Percentiles rank a stretch among this genome's conserved stretches.
These are phyloP conservation scores for Amanita exitialis DNA, from an alignment of 768 basidiomycete species.

Conservation along the genomic window DNA sequence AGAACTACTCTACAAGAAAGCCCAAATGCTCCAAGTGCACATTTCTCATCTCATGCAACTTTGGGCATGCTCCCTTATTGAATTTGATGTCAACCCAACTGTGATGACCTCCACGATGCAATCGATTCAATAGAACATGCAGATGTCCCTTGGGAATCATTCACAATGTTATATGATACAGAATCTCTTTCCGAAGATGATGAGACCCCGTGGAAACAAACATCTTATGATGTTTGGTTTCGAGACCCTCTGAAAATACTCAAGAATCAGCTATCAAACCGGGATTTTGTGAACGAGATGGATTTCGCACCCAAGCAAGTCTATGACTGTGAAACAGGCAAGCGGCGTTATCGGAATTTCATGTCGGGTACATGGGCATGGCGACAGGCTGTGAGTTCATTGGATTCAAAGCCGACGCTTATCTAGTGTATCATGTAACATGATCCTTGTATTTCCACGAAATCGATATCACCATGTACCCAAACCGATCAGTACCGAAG, in stretches of 20 bases:
- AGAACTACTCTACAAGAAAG: slow-evolving; percentile 12
- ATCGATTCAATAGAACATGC: slow-evolving; percentile 20
- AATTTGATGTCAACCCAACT: slow-evolving; percentile 3
- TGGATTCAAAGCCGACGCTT: too few species aligned
- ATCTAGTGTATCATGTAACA: too few species aligned
- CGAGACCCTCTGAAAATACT: slow-evolving; percentile 9
- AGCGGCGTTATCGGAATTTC: slow-evolving; percentile 20
- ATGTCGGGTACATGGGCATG: slow-evolving; percentile 34
- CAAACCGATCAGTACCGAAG: too few species aligned
- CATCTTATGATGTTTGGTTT: slow-evolving; percentile 19
- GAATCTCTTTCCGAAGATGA: not conserved
- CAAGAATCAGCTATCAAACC: slow-evolving; percentile 6
- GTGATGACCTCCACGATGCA: not conserved
- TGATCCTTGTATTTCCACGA: too few species aligned
- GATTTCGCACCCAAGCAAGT: slow-evolving; percentile 25
- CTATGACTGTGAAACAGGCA: slow-evolving; percentile 8
- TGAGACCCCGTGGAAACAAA: slow-evolving; percentile 15
- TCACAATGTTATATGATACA: not conserved
- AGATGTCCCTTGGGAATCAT: slow-evolving; percentile 19
- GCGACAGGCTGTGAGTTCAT: slow-evolving; percentile 28
- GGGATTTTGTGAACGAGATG: slow-evolving; percentile 8
- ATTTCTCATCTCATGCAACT: not conserved
- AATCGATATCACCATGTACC: too few species aligned
- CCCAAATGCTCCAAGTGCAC: slow-evolving; percentile 10
- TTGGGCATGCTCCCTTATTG: not conserved